Conservation (phyloP, 192 early-diverging fungal genomes). For the Helicostylum pulchrum region DNA sequence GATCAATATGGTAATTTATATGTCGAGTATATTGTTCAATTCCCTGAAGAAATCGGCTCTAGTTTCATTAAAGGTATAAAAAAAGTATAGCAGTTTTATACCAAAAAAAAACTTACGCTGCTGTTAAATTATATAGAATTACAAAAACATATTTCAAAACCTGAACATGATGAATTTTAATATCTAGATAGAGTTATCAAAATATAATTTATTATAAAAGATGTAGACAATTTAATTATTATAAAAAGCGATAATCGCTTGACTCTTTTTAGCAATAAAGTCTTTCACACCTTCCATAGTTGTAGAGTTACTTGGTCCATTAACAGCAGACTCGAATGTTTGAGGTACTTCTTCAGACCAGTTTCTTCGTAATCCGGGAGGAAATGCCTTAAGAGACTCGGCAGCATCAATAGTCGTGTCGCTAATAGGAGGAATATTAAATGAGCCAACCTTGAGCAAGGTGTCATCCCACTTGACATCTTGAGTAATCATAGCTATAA, state of each 20-base stretch:
- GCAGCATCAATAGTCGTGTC: too few species aligned
- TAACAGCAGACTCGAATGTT: not conserved
- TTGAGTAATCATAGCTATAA: slow-evolving; percentile 9
- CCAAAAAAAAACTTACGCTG: too few species aligned
- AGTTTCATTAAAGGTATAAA: too few species aligned
- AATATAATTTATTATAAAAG: too few species aligned
- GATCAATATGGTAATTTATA: slow-evolving; percentile 73
- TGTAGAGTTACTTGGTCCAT: not conserved
- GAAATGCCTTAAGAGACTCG: too few species aligned
- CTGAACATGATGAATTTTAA: too few species aligned
- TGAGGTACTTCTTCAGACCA: not conserved
- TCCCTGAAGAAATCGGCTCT: slow-evolving; percentile 49
- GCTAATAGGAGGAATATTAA: not conserved
- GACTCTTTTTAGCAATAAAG: slow-evolving; percentile 1
- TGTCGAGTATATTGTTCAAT: slow-evolving; percentile 83
- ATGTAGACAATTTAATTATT: not conserved
- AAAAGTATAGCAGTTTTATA: too few species aligned
- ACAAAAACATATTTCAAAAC: too few species aligned
- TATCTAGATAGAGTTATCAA: too few species aligned
- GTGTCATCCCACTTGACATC: slow-evolving; percentile 11
- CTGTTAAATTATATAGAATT: too few species aligned
- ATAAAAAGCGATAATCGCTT: slow-evolving; percentile 3
- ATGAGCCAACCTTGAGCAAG: not conserved
- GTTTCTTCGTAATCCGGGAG: not conserved
- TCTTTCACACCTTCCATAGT: not conserved